These are phyloP conservation scores for Alloteropsis angusta DNA, from an alignment of 202 grass and related monocot genomes.

Conservation along the genomic window DNA sequence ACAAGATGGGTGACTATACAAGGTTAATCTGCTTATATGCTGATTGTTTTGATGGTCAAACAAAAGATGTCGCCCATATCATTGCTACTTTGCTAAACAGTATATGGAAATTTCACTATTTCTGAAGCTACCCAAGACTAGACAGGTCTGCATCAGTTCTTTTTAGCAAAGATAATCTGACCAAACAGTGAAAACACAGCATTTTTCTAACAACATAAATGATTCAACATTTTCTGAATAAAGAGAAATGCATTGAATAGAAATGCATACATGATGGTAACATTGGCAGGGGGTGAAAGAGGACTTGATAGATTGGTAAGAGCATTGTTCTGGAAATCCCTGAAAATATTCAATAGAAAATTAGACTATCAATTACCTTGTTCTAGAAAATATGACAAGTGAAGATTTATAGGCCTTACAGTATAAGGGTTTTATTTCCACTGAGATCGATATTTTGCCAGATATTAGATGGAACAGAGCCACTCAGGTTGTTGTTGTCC, in stretches of 20 bases:
- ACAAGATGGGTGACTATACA: background rate
- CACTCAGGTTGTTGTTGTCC: slow-evolving; percentile 61
- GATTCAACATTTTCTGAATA: background rate
- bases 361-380: slow-evolving; percentile 5
- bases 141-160: background rate
- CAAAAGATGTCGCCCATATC: background rate
- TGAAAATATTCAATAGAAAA: slow-evolving; percentile 37
- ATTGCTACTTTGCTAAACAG: background rate
- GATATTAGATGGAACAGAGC: slow-evolving; percentile 71
- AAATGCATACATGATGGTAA: slow-evolving; percentile 74
- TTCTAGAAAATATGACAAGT: background rate
- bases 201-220: background rate
- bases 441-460: slow-evolving; percentile 57
- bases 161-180: background rate
- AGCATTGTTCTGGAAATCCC: slow-evolving; percentile 89
- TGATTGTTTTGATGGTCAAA: background rate
- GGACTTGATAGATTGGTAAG: slow-evolving; percentile 58
- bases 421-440: slow-evolving; percentile 59
- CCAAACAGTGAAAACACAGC: background rate
- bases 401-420: slow-evolving; percentile 48
- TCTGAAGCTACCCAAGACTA: background rate
- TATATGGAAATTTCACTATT: background rate
- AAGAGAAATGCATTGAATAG: background rate
- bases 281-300: slow-evolving; percentile 63
- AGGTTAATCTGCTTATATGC: background rate